Base-by-base conservation (phyloP, 2,329 filamentous ascomycete species). In the Chaetothyriales sp. region DNA sequence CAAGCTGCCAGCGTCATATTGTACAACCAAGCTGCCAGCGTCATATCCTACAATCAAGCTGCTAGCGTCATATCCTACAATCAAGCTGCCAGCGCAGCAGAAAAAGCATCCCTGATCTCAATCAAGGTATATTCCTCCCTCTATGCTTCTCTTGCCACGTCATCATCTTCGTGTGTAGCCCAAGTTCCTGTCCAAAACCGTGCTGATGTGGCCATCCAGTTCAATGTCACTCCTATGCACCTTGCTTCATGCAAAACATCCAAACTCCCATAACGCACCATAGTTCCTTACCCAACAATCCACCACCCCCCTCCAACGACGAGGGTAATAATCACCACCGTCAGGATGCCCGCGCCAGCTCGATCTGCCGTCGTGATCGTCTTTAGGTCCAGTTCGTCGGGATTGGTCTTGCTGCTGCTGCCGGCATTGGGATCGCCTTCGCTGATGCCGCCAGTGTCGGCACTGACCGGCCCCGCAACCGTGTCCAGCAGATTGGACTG, bases 391-490 rank as follows among this genome's bases (percentile, higher is more conserved):
- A 60, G 53, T 46, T 60, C 60, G 4, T 25, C 48, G 7, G 58
- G 57, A 19, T 55, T 54, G 40, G 60, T 54, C 15, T 56, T 51
- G 29, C 54, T 58, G 20, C 47, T 43, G 18, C 63, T 64, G 9
- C 71, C 71, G 4, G 71, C 71, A 48, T 57, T 65, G 6, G 71
- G 68, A 54, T 75, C 64, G 25, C 70, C 73, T 49, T 68, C 65
- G 58, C 76, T 79, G 4, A 73, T 83, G 20, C 82, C 82, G 48
- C 82, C 83, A 1, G 67, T 78, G 3, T 67, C 60, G 22, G 71
- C 65, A 1, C 70, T 73, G 45, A 70, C 61, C 1, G 72, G 72
- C 1, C 69, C 70, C 3, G 66, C 61, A 9, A 65, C 64, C 8
- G 64, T 65, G 29, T 70, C 69, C 28, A 70, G 61, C 25, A 67